phyloP scores from a whole-genome alignment of 2,329 filamentous ascomycete genomes.

The Talaromyces sp. region DNA sequence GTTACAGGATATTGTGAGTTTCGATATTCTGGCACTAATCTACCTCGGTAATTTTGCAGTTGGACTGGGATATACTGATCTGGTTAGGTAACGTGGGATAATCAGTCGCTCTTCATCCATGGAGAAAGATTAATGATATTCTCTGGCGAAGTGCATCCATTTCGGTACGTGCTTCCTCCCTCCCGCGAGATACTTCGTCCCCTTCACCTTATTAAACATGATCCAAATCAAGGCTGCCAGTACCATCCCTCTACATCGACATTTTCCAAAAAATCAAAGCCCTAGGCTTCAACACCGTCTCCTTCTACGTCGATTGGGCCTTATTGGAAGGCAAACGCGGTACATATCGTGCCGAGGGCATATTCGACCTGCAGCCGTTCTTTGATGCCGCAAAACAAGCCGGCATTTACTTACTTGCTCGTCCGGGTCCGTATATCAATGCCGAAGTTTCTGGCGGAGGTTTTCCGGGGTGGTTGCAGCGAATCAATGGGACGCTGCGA shows the following conservation, averaged over 20 bases:
- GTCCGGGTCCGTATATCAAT: slow-evolving; percentile 72
- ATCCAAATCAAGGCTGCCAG: slow-evolving; percentile 48
- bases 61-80: slow-evolving; percentile 2
- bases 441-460: slow-evolving; percentile 73
- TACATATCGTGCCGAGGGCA: slow-evolving; percentile 64
- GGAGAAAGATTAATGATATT: slow-evolving; percentile 69
- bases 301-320: slow-evolving; percentile 77
- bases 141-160: slow-evolving; percentile 71
- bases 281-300: slow-evolving; percentile 73
- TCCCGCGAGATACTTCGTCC: neutral
- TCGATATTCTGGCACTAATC: neutral
- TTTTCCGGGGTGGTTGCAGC: slow-evolving; percentile 74
- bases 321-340: slow-evolving; percentile 70
- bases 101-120: slow-evolving; percentile 65
- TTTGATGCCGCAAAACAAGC: slow-evolving; percentile 69
- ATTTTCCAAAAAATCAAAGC: slow-evolving; percentile 80
- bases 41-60: neutral
- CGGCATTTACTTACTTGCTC: slow-evolving; percentile 72
- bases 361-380: slow-evolving; percentile 70
- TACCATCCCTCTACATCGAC: slow-evolving; percentile 63
- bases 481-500: slow-evolving; percentile 61
- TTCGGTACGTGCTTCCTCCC: slow-evolving; percentile 38
- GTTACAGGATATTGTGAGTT: slow-evolving; percentile 55
- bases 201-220: neutral
- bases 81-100: slow-evolving; percentile 63